phyloP scores from a whole-genome alignment of 441 rosid species.

The Pelargonium citronellum region DNA sequence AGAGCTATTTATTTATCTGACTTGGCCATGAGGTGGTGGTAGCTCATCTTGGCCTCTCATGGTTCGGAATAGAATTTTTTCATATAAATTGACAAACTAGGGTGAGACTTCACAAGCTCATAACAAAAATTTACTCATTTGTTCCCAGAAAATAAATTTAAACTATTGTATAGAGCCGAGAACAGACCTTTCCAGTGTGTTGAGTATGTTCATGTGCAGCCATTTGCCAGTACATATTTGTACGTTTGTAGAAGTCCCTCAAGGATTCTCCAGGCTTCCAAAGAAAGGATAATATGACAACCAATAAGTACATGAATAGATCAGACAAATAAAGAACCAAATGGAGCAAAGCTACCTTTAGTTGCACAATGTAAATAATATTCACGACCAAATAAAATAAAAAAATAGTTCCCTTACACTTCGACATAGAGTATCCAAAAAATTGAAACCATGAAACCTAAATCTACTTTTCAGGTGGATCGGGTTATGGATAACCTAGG shows the following conservation, averaged over 20 bases:
- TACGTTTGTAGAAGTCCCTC: conserved; percentile 87
- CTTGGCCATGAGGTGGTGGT: background rate
- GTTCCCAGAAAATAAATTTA: background rate
- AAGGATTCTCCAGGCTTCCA: conserved; percentile 88
- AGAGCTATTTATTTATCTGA: background rate
- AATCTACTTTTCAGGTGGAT: too few species aligned
- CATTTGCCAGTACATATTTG: conserved; percentile 97
- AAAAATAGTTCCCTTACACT: background rate
- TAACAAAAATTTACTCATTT: background rate
- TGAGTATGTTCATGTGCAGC: conserved; percentile 97
- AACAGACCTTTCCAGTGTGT: conserved; percentile 91
- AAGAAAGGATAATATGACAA: conserved; percentile 18
- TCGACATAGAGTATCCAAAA: background rate
- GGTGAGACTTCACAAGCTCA: background rate
- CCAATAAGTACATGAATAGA: conserved; percentile 13
- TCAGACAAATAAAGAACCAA: background rate
- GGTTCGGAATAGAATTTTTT: background rate
- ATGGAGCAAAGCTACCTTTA: background rate
- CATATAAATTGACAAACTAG: conserved; percentile 1
- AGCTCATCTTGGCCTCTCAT: background rate
- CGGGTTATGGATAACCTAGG: too few species aligned
- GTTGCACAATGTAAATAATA: background rate
- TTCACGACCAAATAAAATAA: background rate
- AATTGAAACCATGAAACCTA: too few species aligned
- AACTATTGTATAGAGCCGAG: background rate